Base-by-base conservation (phyloP, 2,329 filamentous ascomycete genomes). In the Madurella fahalii region DNA sequence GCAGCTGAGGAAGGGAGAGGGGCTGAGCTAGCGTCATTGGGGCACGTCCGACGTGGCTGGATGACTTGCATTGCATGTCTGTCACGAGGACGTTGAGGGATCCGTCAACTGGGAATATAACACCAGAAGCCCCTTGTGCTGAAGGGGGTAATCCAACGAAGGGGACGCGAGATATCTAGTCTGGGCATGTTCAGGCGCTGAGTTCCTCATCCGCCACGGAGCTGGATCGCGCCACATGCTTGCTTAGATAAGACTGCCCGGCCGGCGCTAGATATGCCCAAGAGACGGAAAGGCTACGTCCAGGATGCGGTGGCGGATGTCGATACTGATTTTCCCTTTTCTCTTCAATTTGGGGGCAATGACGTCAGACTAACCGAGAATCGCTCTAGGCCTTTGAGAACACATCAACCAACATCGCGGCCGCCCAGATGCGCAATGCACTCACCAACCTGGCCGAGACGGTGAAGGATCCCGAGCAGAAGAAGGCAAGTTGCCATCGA, bases 401-500 rank as follows among this genome's bases (percentile, higher is more conserved):
- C 84, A 95, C 94, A 65, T 96, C 93, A 53, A 99, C 94, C 69
- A 96, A 90, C 67, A 93, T 99, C 63, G 94, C 94, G 59, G 94
- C 94, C 53, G 95, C 92, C 58, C 94, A 99, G 80, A 99, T 99
- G 94, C 90, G 94, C 75, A 99, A 99, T 82, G 83, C 90, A 59
- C 82, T 99, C 72, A 97, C 96, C 72, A 86, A 87, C 73, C 87
- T 99, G 61, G 83, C 89, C 66, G 94, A 99, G 77, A 89, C 87
- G 9, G 92, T 96, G 71, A 83, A 85, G 68, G 91, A 97, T 71
- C 81, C 87, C 53, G 78, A 85, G 60, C 76, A 88, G 71, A 90
- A 89, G 76, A 93, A 96, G 88, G 91, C 92, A 77, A 67, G 76
- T 64, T 51, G 20, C 15, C 25, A 9, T 13, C 56, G 57, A 52